Percentiles rank a stretch among this genome's conserved stretches.
These are phyloP conservation scores for Hypoxylon intermedium DNA, from an alignment of 495 filamentous ascomycete genomes.

Conservation along the genomic window DNA sequence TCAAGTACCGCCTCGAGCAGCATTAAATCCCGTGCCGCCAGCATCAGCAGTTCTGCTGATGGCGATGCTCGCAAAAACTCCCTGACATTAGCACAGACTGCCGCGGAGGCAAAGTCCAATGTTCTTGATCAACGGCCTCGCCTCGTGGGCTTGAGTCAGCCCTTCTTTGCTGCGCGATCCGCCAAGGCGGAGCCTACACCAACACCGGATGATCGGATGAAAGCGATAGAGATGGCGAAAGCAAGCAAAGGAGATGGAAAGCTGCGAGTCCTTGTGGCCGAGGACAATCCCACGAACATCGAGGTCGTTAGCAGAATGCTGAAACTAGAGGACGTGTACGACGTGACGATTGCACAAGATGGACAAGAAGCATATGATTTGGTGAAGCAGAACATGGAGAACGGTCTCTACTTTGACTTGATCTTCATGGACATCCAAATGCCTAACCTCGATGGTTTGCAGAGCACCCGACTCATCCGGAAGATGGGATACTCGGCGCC, in stretches of 20 bases:
- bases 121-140: slow-evolving; percentile 68
- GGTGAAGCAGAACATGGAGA: slow-evolving; percentile 82
- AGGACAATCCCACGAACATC: slow-evolving; percentile 95
- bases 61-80: slow-evolving; percentile 56
- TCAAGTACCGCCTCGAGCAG: slow-evolving; percentile 58
- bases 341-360: slow-evolving; percentile 82
- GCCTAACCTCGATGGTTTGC: slow-evolving; percentile 89
- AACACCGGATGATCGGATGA: slow-evolving; percentile 50
- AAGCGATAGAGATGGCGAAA: slow-evolving; percentile 56
- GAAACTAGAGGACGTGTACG: slow-evolving; percentile 65
- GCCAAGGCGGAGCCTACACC: slow-evolving; percentile 21
- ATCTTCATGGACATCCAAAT: slow-evolving; percentile 98
- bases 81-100: slow-evolving; percentile 35
- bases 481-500: slow-evolving; percentile 86
- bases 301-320: slow-evolving; percentile 76
- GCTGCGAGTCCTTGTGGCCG: slow-evolving; percentile 86
- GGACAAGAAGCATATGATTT: slow-evolving; percentile 88
- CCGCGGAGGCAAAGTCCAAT: slow-evolving; percentile 40
- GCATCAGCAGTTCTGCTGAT: slow-evolving; percentile 77
- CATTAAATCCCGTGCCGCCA: slow-evolving; percentile 73
- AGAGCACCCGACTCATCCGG: slow-evolving; percentile 86
- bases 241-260: slow-evolving; percentile 65
- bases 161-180: slow-evolving; percentile 76
- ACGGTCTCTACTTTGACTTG: slow-evolving; percentile 73
- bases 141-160: slow-evolving; percentile 81